phyloP scores from a whole-genome alignment of 192 early-diverging fungal species.

The Mortierella antarctica region DNA sequence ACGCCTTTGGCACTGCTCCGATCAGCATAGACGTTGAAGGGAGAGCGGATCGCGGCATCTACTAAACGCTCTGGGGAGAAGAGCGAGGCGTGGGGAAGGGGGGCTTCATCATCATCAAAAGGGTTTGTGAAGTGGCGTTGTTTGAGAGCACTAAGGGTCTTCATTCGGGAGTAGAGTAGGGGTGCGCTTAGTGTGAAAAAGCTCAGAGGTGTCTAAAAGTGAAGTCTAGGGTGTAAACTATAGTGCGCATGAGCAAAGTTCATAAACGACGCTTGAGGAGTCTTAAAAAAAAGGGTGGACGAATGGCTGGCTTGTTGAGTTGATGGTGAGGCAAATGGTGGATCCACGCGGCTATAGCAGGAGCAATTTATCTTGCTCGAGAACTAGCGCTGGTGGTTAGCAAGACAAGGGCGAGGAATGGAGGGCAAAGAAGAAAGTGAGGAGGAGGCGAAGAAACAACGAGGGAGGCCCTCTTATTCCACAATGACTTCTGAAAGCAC shows the following conservation, averaged over 20 bases:
- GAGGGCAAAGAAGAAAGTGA: slow-evolving; percentile 1
- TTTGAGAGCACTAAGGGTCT: slow-evolving; percentile 17
- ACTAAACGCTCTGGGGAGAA: slow-evolving; percentile 20
- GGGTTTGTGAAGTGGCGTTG: slow-evolving; percentile 20
- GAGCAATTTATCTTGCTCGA: too few relatives aligned
- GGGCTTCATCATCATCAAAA: slow-evolving; percentile 15
- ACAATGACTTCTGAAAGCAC: too few relatives aligned
- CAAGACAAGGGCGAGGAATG: background rate
- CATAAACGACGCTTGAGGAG: too few relatives aligned
- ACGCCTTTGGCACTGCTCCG: background rate
- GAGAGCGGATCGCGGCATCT: slow-evolving; percentile 27
- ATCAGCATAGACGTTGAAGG: background rate
- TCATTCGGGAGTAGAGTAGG: slow-evolving; percentile 7
- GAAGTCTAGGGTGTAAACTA: too few relatives aligned
- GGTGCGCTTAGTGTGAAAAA: background rate
- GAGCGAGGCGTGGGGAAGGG: background rate
- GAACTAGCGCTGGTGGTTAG: too few relatives aligned
- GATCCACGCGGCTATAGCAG: too few relatives aligned
- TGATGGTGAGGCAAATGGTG: too few relatives aligned
- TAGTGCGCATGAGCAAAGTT: too few relatives aligned
- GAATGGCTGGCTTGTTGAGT: too few relatives aligned
- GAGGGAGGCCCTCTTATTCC: background rate
- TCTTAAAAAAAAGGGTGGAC: too few relatives aligned
- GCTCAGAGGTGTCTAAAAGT: too few relatives aligned
- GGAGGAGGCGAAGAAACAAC: background rate